Conservation (phyloP, 2,329 filamentous ascomycete genomes). For the Penicillium sp. region DNA sequence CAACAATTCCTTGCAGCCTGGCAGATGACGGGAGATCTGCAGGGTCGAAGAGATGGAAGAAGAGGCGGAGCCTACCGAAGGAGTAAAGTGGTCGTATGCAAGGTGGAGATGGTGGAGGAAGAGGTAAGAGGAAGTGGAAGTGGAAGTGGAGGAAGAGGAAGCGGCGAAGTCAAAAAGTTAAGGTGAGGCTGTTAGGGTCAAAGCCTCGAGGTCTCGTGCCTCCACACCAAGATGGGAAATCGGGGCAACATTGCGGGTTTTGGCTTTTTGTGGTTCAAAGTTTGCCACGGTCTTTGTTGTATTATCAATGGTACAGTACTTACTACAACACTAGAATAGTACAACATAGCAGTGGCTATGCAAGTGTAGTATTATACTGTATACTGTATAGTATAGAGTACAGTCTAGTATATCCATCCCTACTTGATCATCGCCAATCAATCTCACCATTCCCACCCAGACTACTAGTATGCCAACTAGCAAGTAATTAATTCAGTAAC, state of each 20-base stretch:
- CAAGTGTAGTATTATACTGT: too few species aligned
- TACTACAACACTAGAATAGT: too few species aligned
- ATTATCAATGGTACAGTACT: too few species aligned
- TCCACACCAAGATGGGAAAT: constrained; percentile 32
- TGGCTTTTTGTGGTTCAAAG: too few species aligned
- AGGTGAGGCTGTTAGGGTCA: not conserved
- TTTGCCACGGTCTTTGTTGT: too few species aligned
- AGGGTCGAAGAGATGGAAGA: not conserved
- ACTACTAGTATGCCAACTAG: too few species aligned
- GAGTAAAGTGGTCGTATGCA: constrained; percentile 21
- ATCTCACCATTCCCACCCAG: too few species aligned
- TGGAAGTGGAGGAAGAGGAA: constrained; percentile 16
- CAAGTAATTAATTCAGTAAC: too few species aligned
- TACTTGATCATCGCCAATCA: too few species aligned
- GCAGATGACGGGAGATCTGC: constrained; percentile 11
- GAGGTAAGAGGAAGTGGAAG: not conserved
- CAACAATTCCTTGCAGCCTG: constrained; percentile 15
- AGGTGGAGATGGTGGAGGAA: not conserved
- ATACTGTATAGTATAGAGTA: too few species aligned
- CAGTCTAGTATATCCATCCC: too few species aligned
- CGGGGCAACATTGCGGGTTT: not conserved
- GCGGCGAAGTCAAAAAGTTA: not conserved
- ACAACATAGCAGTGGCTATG: too few species aligned
- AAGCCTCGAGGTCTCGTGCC: constrained; percentile 38
- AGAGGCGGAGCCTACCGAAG: not conserved